These are phyloP conservation scores for Suillus clintonianus DNA, from an alignment of 768 basidiomycete genomes.

Conservation along the genomic window DNA sequence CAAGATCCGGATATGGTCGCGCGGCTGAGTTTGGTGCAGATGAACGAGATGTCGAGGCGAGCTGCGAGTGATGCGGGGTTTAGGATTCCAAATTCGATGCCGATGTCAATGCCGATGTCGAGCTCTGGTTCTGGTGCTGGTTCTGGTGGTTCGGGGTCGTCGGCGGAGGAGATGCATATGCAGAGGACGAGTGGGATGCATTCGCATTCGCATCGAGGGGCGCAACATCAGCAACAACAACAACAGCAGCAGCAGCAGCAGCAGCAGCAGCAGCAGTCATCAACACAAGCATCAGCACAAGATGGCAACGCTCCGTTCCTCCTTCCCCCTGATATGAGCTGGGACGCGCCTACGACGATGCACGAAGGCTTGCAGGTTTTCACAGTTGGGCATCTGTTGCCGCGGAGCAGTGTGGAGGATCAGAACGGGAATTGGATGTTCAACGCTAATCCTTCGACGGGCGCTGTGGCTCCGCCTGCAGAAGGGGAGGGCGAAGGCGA, in stretches of 20 bases:
- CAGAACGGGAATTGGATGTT: conserved; percentile 64
- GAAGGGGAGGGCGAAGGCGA: conserved; percentile 21
- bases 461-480: conserved; percentile 11
- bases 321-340: conserved; percentile 23
- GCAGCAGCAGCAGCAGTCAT: conserved; percentile 12
- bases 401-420: conserved; percentile 52
- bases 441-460: conserved; percentile 33
- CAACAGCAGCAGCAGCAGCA: neutral
- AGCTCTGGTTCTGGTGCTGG: no score
- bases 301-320: conserved; percentile 28
- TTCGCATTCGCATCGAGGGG: conserved; percentile 19
- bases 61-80: conserved; percentile 44
- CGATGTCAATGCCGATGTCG: neutral
- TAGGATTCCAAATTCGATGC: conserved; percentile 15
- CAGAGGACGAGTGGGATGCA: conserved; percentile 28
- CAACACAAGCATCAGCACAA: conserved; percentile 21
- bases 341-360: conserved; percentile 27
- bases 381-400: conserved; percentile 77
- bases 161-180: conserved; percentile 43
- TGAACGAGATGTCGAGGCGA: conserved; percentile 76
- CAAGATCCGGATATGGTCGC: conserved; percentile 58
- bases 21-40: conserved; percentile 68
- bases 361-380: conserved; percentile 80
- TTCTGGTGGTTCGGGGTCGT: conserved; percentile 44
- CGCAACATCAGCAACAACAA: conserved; percentile 12